phyloP scores from a whole-genome alignment of 2,329 filamentous ascomycete genomes.

The Dactylellina parvicollis region DNA sequence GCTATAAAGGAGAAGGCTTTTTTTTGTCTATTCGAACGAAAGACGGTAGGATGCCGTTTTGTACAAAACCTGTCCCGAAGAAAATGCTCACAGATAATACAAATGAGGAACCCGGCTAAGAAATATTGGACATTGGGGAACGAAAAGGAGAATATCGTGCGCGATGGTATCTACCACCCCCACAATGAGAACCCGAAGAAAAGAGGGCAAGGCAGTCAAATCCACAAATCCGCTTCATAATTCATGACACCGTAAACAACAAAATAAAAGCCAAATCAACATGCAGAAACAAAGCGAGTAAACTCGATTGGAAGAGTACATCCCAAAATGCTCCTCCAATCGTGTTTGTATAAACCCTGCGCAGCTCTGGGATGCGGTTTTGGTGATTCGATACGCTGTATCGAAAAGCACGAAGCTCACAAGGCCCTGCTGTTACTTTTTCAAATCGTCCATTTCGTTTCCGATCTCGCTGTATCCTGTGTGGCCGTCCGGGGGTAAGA shows the following conservation, averaged over 20 bases:
- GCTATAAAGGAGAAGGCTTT: constrained; percentile 6
- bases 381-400: too few relatives aligned
- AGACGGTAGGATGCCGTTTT: constrained; percentile 34
- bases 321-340: too few relatives aligned
- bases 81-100: constrained; percentile 15
- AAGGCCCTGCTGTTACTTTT: constrained; percentile 42
- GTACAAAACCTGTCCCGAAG: constrained; percentile 24
- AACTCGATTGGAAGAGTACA: too few relatives aligned
- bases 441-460: constrained; percentile 49
- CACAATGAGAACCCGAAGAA: constrained; percentile 18
- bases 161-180: constrained; percentile 1
- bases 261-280: constrained; percentile 6
- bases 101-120: not conserved
- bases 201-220: constrained; percentile 1
- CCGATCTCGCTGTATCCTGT: constrained; percentile 29
- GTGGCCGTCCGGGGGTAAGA: constrained; percentile 36
- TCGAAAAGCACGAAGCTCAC: too few relatives aligned
- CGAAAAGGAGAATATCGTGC: not conserved
- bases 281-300: too few relatives aligned
- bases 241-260: constrained; percentile 49
- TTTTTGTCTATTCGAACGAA: constrained; percentile 26
- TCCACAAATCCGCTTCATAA: constrained; percentile 44
- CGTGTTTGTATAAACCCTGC: too few relatives aligned
- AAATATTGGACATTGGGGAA: not conserved
- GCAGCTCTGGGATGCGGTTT: too few relatives aligned